A percentile compares a stretch with the other conserved stretches of the same genome.
phyloP scores from a whole-genome alignment of 2,329 filamentous ascomycete species.

The Cercospora brassicicola region DNA sequence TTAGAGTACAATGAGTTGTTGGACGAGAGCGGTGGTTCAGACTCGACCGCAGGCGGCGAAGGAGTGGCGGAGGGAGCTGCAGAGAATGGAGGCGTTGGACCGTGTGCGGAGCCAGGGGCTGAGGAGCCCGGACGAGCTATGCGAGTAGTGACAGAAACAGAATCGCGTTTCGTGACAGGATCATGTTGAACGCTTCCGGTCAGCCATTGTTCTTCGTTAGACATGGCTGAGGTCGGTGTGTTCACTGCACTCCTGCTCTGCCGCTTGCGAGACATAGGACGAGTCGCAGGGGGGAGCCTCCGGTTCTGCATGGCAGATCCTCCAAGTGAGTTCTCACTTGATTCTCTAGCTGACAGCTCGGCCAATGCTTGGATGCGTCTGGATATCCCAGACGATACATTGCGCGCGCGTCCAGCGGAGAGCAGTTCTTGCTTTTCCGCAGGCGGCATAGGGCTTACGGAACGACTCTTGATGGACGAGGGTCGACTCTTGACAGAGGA shows the following conservation, averaged over 20 bases:
- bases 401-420: conserved; percentile 58
- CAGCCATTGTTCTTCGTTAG: conserved; percentile 35
- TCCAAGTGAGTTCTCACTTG: conserved; percentile 22
- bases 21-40: conserved; percentile 22
- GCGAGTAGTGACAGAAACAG: conserved; percentile 82
- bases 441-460: conserved; percentile 12
- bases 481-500: neutral
- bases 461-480: neutral
- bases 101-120: conserved; percentile 42
- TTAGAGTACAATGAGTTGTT: conserved; percentile 23
- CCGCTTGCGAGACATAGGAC: conserved; percentile 26
- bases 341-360: conserved; percentile 55
- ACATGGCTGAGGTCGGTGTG: conserved; percentile 12
- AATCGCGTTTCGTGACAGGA: conserved; percentile 58
- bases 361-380: conserved; percentile 92
- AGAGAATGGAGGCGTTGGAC: conserved; percentile 42
- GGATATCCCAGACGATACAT: conserved; percentile 86
- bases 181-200: conserved; percentile 46
- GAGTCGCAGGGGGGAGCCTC: conserved; percentile 21
- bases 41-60: conserved; percentile 12
- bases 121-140: conserved; percentile 65
- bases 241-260: conserved; percentile 25
- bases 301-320: conserved; percentile 18
- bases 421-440: conserved; percentile 38
- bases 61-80: conserved; percentile 42